Conservation (phyloP, 129 eudicot genomes). For the Lactuca saligna region DNA sequence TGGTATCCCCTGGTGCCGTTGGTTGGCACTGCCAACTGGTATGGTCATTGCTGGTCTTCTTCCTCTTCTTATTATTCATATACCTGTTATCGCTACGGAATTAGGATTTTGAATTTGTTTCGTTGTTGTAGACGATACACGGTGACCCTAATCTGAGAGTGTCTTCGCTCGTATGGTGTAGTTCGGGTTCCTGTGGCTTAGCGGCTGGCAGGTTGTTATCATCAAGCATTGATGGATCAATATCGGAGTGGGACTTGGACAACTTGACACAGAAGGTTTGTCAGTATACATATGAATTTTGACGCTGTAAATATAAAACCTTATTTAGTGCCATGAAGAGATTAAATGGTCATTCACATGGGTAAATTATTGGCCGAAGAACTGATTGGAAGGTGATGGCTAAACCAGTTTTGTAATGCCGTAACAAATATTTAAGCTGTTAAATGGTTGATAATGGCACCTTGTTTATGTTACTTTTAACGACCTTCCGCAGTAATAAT, state of each 20-base stretch:
- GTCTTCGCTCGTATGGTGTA: slow-evolving; percentile 79
- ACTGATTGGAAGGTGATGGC: neutral
- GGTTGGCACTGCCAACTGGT: slow-evolving; percentile 97
- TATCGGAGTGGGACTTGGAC: slow-evolving; percentile 86
- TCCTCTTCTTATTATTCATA: neutral
- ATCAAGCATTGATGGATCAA: slow-evolving; percentile 83
- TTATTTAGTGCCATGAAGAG: neutral
- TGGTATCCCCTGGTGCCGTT: slow-evolving; percentile 90
- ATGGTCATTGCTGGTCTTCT: neutral
- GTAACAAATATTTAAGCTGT: neutral
- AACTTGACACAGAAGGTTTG: slow-evolving; percentile 60
- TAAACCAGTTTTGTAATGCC: neutral
- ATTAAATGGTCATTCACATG: neutral
- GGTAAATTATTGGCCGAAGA: neutral
- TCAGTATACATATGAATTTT: slow-evolving; percentile 2
- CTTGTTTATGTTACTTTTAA: too few relatives aligned
- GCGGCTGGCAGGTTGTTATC: slow-evolving; percentile 66
- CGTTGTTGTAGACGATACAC: slow-evolving; percentile 54
- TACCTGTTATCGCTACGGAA: neutral
- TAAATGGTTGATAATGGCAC: too few relatives aligned
- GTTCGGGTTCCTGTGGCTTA: slow-evolving; percentile 32
- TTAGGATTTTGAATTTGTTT: slow-evolving; percentile 4
- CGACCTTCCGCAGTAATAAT: too few relatives aligned
- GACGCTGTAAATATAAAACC: neutral
- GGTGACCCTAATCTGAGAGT: slow-evolving; percentile 65